Base-by-base conservation (phyloP, 192 early-diverging fungal genomes). In the Coemansia sp. region DNA sequence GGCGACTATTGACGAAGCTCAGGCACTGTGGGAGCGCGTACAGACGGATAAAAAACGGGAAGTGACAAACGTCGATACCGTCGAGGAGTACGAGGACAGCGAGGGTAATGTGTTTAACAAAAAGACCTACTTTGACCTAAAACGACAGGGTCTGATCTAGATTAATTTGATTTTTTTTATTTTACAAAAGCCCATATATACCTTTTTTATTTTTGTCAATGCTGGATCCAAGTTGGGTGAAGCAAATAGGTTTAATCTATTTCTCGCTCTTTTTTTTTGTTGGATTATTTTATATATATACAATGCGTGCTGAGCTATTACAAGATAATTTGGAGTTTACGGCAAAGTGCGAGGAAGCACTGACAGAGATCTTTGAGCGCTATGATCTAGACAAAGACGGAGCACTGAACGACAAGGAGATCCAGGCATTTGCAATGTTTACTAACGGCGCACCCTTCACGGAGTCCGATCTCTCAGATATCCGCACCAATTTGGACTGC, bases 81-180 rank as follows among this genome's bases (percentile, higher is more conserved):
- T 96, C 78, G 97, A 99, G 75, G 97, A 99, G 74, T 95, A 88
- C 71, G 92, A 95, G 74, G 92, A 95, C 62, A 78, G 70, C 15
- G 91, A 92, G 64, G 93, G 93, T 72, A 94, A 95, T 64, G 92
- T 95, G 50, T 93, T 92, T 65, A 94, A 92, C 80, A 93, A 92
- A 66, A 95, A 95, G 85, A 94, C 90, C 1, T 95, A 90, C 69
- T 86, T 92, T 65, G 93, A 94, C 79, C 87, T 94, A 29, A 93
- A 92, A 79, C 87, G 92, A 39, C 93, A 94, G 67, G 93, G 93
- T 1, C 85, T 94, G 63, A 85, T 94, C 41, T 94, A 88, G 49
- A 61, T 58, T 41, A 52, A 65, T 47, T 27, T 27, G 27, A 27
- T 27, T 27, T 27, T 27, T 62, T 66, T 58, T 49, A 3, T 22